phyloP scores from a whole-genome alignment of 208 protist genomes.

The Ichthyophonus hoferi region DNA sequence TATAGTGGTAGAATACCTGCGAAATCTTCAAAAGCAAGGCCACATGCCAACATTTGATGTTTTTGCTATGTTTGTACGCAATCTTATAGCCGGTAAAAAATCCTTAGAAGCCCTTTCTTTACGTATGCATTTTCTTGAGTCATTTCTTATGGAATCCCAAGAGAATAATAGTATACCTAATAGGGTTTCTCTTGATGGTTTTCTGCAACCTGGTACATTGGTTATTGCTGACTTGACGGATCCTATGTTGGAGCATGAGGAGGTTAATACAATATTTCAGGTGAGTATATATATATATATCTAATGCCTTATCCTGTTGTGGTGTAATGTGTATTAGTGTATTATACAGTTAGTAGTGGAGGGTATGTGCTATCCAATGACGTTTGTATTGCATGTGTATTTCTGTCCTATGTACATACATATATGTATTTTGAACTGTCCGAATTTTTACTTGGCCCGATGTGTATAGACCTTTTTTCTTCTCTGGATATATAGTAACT shows the following conservation, averaged over 20 bases:
- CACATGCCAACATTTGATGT: not conserved
- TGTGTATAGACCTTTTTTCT: no score
- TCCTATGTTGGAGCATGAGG: conserved; percentile 18
- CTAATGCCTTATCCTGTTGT: no score
- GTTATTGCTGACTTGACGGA: conserved; percentile 34
- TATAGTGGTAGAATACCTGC: not conserved
- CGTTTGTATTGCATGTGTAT: no score
- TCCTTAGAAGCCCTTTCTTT: not conserved
- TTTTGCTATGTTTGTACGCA: not conserved
- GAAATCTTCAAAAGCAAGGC: not conserved
- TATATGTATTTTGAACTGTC: no score
- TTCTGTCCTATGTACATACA: no score
- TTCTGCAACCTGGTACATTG: not conserved
- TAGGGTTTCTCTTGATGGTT: not conserved
- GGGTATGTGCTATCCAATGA: no score
- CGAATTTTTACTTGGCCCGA: no score
- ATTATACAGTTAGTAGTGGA: no score
- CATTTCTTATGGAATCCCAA: not conserved
- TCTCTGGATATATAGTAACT: no score
- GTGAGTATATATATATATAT: not conserved
- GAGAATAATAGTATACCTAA: not conserved
- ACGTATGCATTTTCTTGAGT: not conserved
- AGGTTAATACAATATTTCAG: conserved; percentile 39
- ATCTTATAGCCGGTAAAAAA: no score
- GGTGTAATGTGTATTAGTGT: no score